A percentile compares a stretch with the other conserved stretches of the same genome.
These are phyloP conservation scores for Curvularia verruculosa DNA, from an alignment of 2,329 filamentous ascomycete genomes.

Conservation along the genomic window DNA sequence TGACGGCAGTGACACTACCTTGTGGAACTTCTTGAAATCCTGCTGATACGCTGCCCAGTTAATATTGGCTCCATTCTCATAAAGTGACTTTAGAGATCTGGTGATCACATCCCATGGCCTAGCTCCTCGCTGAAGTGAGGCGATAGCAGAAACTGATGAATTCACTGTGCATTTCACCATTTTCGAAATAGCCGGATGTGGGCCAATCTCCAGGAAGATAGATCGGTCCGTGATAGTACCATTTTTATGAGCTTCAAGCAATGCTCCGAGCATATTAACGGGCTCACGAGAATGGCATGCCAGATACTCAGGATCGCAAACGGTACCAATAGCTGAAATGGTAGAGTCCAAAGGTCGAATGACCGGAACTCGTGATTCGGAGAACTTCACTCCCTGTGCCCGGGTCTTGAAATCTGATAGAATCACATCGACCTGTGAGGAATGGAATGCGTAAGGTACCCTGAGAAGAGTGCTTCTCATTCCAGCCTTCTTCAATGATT, in stretches of 20 bases:
- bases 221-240: slow-evolving; percentile 15
- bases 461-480: background rate
- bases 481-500: background rate
- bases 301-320: slow-evolving; percentile 30
- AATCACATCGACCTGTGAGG: background rate
- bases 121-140: slow-evolving; percentile 7
- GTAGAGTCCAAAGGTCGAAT: slow-evolving; percentile 54
- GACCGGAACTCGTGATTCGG: slow-evolving; percentile 42
- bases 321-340: slow-evolving; percentile 46
- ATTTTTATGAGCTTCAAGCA: slow-evolving; percentile 39
- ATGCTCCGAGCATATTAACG: slow-evolving; percentile 52
- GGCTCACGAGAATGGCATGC: slow-evolving; percentile 48
- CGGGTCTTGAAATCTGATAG: background rate
- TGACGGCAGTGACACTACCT: slow-evolving; percentile 37
- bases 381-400: slow-evolving; percentile 6
- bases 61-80: slow-evolving; percentile 61
- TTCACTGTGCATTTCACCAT: slow-evolving; percentile 32
- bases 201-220: slow-evolving; percentile 29
- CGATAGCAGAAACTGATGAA: slow-evolving; percentile 11
- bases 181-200: slow-evolving; percentile 8
- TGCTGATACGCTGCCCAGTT: slow-evolving; percentile 64
- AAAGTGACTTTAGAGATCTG: slow-evolving; percentile 54
- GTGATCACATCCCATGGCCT: slow-evolving; percentile 22
- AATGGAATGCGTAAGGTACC: background rate
- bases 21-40: slow-evolving; percentile 37